Conservation (phyloP, 2,329 filamentous ascomycete species). For the Pseudofabraea citricarpa region DNA sequence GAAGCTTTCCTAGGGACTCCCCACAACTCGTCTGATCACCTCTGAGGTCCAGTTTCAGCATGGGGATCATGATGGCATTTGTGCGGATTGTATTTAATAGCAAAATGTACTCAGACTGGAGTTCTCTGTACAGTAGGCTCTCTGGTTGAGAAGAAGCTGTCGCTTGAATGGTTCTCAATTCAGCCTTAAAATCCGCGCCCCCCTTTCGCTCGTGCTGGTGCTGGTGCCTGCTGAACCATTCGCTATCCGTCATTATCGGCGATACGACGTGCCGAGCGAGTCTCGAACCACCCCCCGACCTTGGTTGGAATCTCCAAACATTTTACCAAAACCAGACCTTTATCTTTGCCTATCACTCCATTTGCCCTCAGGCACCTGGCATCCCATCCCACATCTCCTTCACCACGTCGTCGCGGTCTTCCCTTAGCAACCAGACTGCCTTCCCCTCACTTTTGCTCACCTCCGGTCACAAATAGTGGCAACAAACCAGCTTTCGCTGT, state of each 20-base stretch:
- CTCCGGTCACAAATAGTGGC: too few species aligned
- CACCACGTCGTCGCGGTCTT: background rate
- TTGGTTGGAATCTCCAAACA: background rate
- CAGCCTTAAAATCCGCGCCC: background rate
- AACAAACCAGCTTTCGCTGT: background rate
- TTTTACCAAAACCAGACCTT: too few species aligned
- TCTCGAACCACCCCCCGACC: background rate
- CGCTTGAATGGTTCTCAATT: background rate
- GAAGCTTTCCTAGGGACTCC: background rate
- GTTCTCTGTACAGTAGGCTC: too few species aligned
- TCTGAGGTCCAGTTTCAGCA: background rate
- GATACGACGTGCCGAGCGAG: background rate
- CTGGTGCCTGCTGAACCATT: background rate
- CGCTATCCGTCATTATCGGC: background rate
- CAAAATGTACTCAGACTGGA: too few species aligned
- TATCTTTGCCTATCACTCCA: too few species aligned
- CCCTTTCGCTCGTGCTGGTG: background rate
- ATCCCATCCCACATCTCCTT: background rate
- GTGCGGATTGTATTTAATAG: too few species aligned
- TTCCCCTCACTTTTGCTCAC: background rate
- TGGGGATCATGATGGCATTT: background rate
- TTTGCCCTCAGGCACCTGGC: too few species aligned
- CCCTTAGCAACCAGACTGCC: too few species aligned
- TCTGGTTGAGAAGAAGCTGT: too few species aligned
- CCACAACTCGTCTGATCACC: background rate